phyloP scores from a whole-genome alignment of 768 basidiomycete species.

The Dacryopinax primogenitus region DNA sequence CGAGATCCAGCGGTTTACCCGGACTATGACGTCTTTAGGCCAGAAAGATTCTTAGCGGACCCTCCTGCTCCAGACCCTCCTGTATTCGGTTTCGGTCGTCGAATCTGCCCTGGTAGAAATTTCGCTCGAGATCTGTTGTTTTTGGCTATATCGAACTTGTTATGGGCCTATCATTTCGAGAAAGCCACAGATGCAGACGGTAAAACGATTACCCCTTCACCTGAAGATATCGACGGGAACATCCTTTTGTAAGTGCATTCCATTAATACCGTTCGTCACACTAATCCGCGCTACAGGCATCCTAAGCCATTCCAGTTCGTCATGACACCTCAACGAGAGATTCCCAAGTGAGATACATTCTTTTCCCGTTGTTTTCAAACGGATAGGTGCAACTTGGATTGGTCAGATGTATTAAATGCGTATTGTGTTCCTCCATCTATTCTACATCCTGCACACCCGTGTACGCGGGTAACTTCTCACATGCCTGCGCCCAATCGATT shows the following conservation, averaged over 20 bases:
- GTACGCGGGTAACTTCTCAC: slow-evolving; percentile 56
- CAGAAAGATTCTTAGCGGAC: slow-evolving; percentile 17
- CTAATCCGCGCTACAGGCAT: neutral
- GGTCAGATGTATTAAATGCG: neutral
- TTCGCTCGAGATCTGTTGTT: neutral
- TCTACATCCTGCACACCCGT: slow-evolving; percentile 76
- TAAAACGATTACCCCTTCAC: neutral
- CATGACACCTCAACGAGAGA: neutral
- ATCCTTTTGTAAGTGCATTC: neutral
- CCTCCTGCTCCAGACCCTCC: neutral
- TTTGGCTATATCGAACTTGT: neutral
- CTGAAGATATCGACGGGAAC: neutral
- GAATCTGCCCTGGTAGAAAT: neutral
- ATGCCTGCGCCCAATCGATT: slow-evolving; percentile 68
- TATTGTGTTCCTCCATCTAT: neutral
- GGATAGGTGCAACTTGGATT: neutral
- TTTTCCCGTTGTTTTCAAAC: neutral
- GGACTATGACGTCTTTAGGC: slow-evolving; percentile 16
- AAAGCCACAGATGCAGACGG: neutral
- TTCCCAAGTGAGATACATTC: neutral
- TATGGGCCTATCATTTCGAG: neutral
- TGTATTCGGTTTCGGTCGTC: neutral
- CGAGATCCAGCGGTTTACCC: slow-evolving; percentile 15
- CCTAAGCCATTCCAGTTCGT: neutral
- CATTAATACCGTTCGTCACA: neutral